phyloP scores from a whole-genome alignment of 2,329 filamentous ascomycete species.

The Fusarium sp. region DNA sequence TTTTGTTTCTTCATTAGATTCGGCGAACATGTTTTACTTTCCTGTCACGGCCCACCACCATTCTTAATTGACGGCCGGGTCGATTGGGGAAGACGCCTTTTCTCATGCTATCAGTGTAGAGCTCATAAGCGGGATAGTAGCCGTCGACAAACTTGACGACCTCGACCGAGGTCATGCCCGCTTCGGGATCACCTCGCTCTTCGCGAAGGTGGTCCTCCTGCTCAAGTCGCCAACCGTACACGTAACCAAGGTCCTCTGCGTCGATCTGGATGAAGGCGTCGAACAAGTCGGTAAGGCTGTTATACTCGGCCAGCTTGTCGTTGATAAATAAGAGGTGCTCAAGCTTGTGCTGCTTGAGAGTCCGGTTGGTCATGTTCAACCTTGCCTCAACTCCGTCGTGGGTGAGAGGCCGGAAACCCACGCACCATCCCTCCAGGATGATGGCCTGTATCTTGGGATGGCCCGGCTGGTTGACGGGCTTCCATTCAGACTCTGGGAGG shows the following conservation, averaged over 20 bases:
- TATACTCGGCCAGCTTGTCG: slow-evolving; percentile 63
- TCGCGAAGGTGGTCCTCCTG: slow-evolving; percentile 82
- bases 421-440: slow-evolving; percentile 92
- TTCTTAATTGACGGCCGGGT: slow-evolving; percentile 70
- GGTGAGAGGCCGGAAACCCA: slow-evolving; percentile 81
- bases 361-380: slow-evolving; percentile 67
- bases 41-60: slow-evolving; percentile 74
- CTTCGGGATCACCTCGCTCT: slow-evolving; percentile 68
- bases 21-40: slow-evolving; percentile 70
- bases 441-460: slow-evolving; percentile 73
- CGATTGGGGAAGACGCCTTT: slow-evolving; percentile 68
- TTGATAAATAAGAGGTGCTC: slow-evolving; percentile 69
- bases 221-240: slow-evolving; percentile 88
- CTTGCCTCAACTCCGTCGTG: slow-evolving; percentile 67
- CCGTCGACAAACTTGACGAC: slow-evolving; percentile 81
- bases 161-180: slow-evolving; percentile 87
- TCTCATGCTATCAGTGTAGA: slow-evolving; percentile 74
- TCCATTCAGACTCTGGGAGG: slow-evolving; percentile 74
- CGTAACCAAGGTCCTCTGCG: slow-evolving; percentile 80
- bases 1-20: slow-evolving; percentile 54
- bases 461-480: slow-evolving; percentile 66
- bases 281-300: slow-evolving; percentile 65
- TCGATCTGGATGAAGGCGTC: slow-evolving; percentile 74
- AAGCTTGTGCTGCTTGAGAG: slow-evolving; percentile 63
- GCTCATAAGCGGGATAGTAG: slow-evolving; percentile 81